Evolutionary conservation across 2,329 filamentous ascomycete genomes (phyloP), one percentile per base, ranked within the genome.

Genomic region (Cladosporium sp.): DNA sequence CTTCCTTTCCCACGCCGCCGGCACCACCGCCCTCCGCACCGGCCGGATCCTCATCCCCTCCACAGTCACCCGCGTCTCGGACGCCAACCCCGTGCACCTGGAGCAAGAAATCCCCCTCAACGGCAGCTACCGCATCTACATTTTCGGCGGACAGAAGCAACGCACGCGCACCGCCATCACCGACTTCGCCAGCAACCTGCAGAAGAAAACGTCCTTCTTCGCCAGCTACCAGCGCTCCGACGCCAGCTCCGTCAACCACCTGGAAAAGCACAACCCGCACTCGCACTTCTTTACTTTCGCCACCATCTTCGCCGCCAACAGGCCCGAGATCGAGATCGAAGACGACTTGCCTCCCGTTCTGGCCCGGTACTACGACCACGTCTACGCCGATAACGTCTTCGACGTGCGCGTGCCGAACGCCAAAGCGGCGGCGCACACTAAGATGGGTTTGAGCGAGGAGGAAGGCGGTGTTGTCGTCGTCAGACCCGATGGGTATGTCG

Each of bases 41-140:
- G 91, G 91, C 19, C 82, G 87, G 34, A 80, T 91, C 32, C 80
- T 96, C 61, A 82, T 80, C 42, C 89, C 88, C 50, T 80, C 88
- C 17, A 85, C 89, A 55, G 91, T 96, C 9, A 96, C 89, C 1
- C 82, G 91, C 43, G 87, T 95, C 18, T 84, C 86, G 1, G 91
- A 96, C 64, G 87, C 90, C 65, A 96, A 96, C 68, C 84, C 89
- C 4, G 89, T 95, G 1, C 88, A 95, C 61, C 78, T 96, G 8
- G 91, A 96, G 70, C 90, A 96, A 69, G 88, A 95, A 64, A 80
- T 96, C 27, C 90, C 90, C 0, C 76, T 91, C 53, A 96, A 96
- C 68, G 90, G 90, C 38, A 85, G 89, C 2, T 96, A 91, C 77
- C 81, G 90, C 50, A 77, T 96, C 54, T 95, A 90, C 66, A 69